These are phyloP conservation scores for Picocystis sp. DNA, from an alignment of 163 green algal genomes.

Conservation along the genomic window DNA sequence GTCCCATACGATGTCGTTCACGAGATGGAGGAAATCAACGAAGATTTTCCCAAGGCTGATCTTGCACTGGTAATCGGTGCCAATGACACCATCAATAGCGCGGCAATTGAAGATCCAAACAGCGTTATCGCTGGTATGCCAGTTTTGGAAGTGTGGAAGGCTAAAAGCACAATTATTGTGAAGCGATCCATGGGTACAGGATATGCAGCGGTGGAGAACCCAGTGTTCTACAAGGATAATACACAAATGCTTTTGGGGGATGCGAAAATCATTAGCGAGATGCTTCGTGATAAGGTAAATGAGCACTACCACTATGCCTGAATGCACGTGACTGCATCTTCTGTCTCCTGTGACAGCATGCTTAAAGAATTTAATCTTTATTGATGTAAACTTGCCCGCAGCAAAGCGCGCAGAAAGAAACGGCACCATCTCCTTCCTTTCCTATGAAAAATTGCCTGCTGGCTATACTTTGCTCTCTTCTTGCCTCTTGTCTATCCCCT, in stretches of 20 bases:
- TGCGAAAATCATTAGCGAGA: slow-evolving; percentile 27
- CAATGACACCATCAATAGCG: slow-evolving; percentile 80
- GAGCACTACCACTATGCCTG: background rate
- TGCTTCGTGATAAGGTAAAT: slow-evolving; percentile 12
- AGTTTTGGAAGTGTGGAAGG: slow-evolving; percentile 55
- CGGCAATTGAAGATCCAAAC: slow-evolving; percentile 69
- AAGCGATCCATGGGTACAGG: slow-evolving; percentile 75
- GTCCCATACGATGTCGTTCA: slow-evolving; percentile 70
- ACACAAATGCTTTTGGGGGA: slow-evolving; percentile 62
- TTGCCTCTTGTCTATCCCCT: no score
- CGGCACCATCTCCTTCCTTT: no score
- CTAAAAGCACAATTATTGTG: slow-evolving; percentile 53
- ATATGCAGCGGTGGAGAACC: slow-evolving; percentile 67
- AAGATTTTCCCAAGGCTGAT: slow-evolving; percentile 30
- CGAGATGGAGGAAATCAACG: slow-evolving; percentile 89
- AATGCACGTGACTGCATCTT: no score
- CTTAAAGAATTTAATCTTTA: no score
- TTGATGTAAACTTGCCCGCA: no score
- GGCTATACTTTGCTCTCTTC: no score
- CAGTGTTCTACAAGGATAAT: slow-evolving; percentile 75
- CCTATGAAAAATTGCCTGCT: no score
- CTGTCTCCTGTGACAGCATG: no score
- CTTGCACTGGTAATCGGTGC: slow-evolving; percentile 46
- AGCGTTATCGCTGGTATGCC: slow-evolving; percentile 81
- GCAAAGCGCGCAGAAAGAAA: no score